phyloP scores from a whole-genome alignment of 192 early-diverging fungal species.

The Allomyces macrogynus region DNA sequence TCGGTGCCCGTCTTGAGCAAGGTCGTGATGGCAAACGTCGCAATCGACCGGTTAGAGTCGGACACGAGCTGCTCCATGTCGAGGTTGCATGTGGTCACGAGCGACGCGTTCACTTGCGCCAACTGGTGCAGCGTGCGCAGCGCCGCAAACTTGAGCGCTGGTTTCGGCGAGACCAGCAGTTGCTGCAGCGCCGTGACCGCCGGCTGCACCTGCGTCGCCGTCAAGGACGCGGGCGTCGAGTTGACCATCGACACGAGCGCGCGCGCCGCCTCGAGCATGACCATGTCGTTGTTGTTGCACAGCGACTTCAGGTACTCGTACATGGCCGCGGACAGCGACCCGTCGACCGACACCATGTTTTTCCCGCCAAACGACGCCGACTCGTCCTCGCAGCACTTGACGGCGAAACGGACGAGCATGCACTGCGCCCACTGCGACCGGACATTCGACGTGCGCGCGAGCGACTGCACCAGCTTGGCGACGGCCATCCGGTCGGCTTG shows the following conservation, averaged over 20 bases:
- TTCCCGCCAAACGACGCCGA: background rate
- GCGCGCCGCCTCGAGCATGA: slow-evolving; percentile 87
- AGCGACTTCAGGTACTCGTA: background rate
- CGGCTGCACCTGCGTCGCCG: background rate
- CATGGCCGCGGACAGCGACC: background rate
- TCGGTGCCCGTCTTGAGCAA: slow-evolving; percentile 97
- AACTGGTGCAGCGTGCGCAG: slow-evolving; percentile 91
- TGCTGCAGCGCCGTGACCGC: slow-evolving; percentile 51
- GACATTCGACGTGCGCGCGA: slow-evolving; percentile 29
- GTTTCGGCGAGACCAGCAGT: slow-evolving; percentile 81
- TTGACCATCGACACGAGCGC: slow-evolving; percentile 82
- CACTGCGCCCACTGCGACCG: slow-evolving; percentile 53
- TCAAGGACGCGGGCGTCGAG: background rate
- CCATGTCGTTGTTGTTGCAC: slow-evolving; percentile 59
- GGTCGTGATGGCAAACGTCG: slow-evolving; percentile 97
- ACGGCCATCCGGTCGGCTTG: slow-evolving; percentile 98
- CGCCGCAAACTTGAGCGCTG: slow-evolving; percentile 84
- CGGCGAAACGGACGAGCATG: slow-evolving; percentile 78
- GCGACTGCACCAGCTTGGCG: slow-evolving; percentile 80
- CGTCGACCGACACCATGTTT: background rate
- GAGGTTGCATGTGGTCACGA: slow-evolving; percentile 85
- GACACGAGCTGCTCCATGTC: slow-evolving; percentile 97
- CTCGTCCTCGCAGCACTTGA: slow-evolving; percentile 16
- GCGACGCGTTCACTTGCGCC: slow-evolving; percentile 69
- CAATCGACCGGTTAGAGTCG: slow-evolving; percentile 87